Base-by-base conservation (phyloP, 2,329 filamentous ascomycete genomes). In the Diplodia corticola region DNA sequence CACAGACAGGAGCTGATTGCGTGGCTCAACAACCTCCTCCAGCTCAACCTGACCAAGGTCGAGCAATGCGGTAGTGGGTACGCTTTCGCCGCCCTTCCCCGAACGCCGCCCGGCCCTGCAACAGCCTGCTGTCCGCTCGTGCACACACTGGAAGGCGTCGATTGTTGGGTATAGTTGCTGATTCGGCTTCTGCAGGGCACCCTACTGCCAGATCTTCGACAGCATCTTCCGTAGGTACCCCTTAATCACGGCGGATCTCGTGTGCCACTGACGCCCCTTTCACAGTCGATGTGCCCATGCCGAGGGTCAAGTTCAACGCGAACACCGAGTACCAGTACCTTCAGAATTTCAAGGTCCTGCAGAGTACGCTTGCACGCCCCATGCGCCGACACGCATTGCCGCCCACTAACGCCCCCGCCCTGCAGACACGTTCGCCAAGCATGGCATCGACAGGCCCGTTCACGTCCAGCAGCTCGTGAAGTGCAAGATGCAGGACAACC, bases 401-500 rank as follows among this genome's bases (percentile, higher is more conserved):
- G 12, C 37, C 22, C 24, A 28, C 59, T 64, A 37, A 65, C 54
- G n/a, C 67, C 35, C 70, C 67, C 53, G 4, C 67, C 55, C 6
- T n/a, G 26, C 73, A 93, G 94, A 93, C 79, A 85, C 86, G 70
- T 98, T 98, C 77, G 85, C 88, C 69, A 91, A 91, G 79, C 93
- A 98, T 81, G 84, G 88, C 70, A 86, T 99, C 82, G 93, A 98
- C 74, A 93, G 93, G 78, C 90, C 91, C 30, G 89, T 99, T 73
- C 92, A 92, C 67, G 92, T 98, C 77, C 88, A 97, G 79, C 84
- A 86, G 67, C 88, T 99, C 68, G 88, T 95, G 74, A 99, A 98
- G 81, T 99, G 95, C 85, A 97, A 97, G 85, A 99, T 99, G 94
- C 95, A 99, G 85, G 95, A 99, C 80, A 99, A 99, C 83, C 91